Evolutionary conservation across 1,284 basidiomycete genomes (phyloP).

Genomic region (Heterobasidion irregulare): DNA sequence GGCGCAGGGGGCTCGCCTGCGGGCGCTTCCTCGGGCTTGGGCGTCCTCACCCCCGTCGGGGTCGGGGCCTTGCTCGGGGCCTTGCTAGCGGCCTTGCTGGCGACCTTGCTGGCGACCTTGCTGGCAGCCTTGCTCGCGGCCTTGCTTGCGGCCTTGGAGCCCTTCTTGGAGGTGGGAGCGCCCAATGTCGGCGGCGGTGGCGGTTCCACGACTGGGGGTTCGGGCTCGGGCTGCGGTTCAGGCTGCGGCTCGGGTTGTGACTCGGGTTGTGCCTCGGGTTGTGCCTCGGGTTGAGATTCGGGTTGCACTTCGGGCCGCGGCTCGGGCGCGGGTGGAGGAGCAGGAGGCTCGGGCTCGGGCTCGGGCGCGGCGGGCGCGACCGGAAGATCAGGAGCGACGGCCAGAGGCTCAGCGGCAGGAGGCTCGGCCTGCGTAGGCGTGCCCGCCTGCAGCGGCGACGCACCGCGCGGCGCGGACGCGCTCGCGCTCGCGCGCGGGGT

Average conservation of each 20-base stretch:
- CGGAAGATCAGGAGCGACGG: conserved; percentile 3
- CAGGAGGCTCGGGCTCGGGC: background rate
- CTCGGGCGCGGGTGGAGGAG: conserved; percentile 4
- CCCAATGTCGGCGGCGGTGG: background rate
- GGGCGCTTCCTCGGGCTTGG: conserved; percentile 9
- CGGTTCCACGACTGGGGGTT: background rate
- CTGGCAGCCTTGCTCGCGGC: conserved; percentile 1
- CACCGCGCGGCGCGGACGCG: conserved; percentile 1
- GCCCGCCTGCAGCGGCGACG: background rate
- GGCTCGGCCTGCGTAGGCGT: background rate
- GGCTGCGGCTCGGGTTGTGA: background rate
- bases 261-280: too few relatives aligned
- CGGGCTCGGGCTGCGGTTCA: conserved; percentile 5
- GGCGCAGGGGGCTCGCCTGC: background rate
- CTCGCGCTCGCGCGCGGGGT: conserved; percentile 9
- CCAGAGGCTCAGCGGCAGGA: background rate
- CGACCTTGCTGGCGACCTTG: conserved; percentile 10
- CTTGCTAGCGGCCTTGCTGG: conserved; percentile 10
- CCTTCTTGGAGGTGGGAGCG: background rate
- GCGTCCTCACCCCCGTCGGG: conserved; percentile 13
- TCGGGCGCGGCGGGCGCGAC: background rate
- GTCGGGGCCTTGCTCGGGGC: conserved; percentile 10
- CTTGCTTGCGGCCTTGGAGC: conserved; percentile 1
- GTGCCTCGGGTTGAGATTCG: background rate
- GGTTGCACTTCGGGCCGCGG: background rate